These are phyloP conservation scores for Globisporangium parvum DNA, from an alignment of 352 stramenopile genomes.

Conservation along the genomic window DNA sequence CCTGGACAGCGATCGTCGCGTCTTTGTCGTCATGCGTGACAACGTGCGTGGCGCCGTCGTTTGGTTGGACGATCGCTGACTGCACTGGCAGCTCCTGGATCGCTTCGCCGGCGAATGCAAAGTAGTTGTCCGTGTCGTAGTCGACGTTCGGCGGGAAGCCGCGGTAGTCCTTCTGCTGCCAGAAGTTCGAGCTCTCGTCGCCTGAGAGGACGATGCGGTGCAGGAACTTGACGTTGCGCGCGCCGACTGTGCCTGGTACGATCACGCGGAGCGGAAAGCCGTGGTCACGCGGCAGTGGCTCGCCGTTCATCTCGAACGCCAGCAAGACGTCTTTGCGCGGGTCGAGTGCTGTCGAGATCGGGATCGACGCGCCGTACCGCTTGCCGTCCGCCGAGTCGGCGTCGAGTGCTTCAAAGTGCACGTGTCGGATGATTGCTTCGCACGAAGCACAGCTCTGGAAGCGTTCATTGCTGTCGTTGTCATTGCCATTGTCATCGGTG, in stretches of 20 bases:
- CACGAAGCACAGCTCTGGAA: constrained; percentile 11
- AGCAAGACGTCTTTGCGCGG: constrained; percentile 89
- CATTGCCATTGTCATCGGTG: constrained; percentile 10
- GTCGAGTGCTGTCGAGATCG: constrained; percentile 84
- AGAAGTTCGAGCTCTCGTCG: constrained; percentile 84
- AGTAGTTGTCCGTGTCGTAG: constrained; percentile 77
- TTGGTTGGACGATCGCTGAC: constrained; percentile 87
- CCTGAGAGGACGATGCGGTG: constrained; percentile 71
- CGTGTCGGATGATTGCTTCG: constrained; percentile 21
- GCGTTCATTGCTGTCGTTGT: constrained; percentile 19
- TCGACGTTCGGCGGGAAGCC: constrained; percentile 82
- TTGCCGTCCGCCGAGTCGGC: constrained; percentile 36
- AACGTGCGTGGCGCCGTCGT: constrained; percentile 35
- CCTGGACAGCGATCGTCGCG: constrained; percentile 73
- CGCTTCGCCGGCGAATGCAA: constrained; percentile 77
- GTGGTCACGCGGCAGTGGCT: constrained; percentile 84
- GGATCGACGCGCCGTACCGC: constrained; percentile 68
- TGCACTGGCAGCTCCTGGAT: constrained; percentile 91
- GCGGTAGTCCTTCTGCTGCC: constrained; percentile 92
- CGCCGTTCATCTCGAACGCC: constrained; percentile 94
- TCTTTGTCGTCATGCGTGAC: constrained; percentile 32
- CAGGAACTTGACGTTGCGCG: constrained; percentile 93
- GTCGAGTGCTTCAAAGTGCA: constrained; percentile 54
- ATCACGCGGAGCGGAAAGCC: constrained; percentile 91
- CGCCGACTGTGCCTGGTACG: constrained; percentile 85